Conservation (phyloP, 768 basidiomycete species). For the Sarcodon aspratus region DNA sequence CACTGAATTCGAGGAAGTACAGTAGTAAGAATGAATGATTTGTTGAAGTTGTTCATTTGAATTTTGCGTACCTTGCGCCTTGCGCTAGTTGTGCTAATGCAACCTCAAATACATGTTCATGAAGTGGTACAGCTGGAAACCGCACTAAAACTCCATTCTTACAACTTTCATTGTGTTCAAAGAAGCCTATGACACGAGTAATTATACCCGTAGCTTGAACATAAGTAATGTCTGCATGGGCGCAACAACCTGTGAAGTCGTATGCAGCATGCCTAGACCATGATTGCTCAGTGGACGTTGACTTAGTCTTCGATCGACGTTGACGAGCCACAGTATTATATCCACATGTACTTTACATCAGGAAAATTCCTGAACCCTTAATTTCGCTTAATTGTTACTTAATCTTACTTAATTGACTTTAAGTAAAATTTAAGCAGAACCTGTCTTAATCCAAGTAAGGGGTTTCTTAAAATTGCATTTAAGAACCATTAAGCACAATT, state of each 20-base stretch:
- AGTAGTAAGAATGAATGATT: background rate
- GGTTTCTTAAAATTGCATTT: no score
- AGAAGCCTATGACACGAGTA: background rate
- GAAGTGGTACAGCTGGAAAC: no score
- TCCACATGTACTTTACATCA: constrained; percentile 8
- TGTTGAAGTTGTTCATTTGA: no score
- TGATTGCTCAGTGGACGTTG: background rate
- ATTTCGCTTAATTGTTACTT: no score
- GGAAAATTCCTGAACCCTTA: no score
- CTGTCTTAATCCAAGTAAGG: no score
- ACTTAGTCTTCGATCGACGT: background rate
- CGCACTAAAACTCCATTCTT: no score
- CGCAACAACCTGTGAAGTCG: constrained; percentile 2
- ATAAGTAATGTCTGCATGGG: constrained; percentile 1
- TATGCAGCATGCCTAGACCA: background rate
- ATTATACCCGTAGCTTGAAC: background rate
- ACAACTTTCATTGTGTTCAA: background rate
- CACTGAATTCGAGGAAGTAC: background rate
- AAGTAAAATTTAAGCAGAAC: no score
- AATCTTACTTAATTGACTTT: no score
- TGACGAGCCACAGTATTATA: constrained; percentile 6
- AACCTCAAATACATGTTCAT: no score
- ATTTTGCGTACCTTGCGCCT: constrained; percentile 3
- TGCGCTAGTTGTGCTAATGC: constrained; percentile 6
- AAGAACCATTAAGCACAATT: no score